Evolutionary conservation across 1,284 basidiomycete genomes (phyloP).

Genomic region (Cryptococcus wingfieldii): DNA sequence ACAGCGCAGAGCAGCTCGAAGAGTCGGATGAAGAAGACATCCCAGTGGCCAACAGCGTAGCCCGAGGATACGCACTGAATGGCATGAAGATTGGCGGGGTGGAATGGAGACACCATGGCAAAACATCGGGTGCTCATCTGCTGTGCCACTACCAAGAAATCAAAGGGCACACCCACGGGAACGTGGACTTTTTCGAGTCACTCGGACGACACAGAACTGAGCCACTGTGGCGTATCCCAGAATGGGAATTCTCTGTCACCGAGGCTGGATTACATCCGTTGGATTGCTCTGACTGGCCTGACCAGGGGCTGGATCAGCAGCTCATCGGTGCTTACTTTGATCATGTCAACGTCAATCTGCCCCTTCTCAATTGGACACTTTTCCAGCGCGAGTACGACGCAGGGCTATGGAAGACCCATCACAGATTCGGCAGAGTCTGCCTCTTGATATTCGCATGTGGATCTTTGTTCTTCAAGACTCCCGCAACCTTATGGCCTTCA

Average conservation of each 20-base stretch:
- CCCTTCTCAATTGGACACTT: slow-evolving; percentile 69
- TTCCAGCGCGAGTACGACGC: slow-evolving; percentile 63
- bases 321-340: slow-evolving; percentile 69
- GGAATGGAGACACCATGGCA: slow-evolving; percentile 61
- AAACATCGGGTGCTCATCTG: slow-evolving; percentile 64
- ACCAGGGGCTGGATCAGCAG: slow-evolving; percentile 56
- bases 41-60: slow-evolving; percentile 13
- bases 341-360: slow-evolving; percentile 59
- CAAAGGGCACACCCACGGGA: slow-evolving; percentile 43
- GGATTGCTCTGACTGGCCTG: slow-evolving; percentile 44
- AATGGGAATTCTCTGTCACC: slow-evolving; percentile 47
- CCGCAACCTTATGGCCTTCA: slow-evolving; percentile 16
- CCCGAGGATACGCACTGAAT: slow-evolving; percentile 28
- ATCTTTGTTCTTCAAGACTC: slow-evolving; percentile 58
- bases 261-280: slow-evolving; percentile 34
- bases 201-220: slow-evolving; percentile 30
- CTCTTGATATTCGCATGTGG: slow-evolving; percentile 72
- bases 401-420: slow-evolving; percentile 58
- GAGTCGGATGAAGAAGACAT: slow-evolving; percentile 17
- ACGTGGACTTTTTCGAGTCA: slow-evolving; percentile 25
- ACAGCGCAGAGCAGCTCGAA: slow-evolving; percentile 4
- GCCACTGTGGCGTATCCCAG: slow-evolving; percentile 45
- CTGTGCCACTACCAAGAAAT: slow-evolving; percentile 63
- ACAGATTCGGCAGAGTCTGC: slow-evolving; percentile 63
- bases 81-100: slow-evolving; percentile 40